Evolutionary conservation across 371 early-diverging fungal species (phyloP).

Genomic region (Globomyces sp.): DNA sequence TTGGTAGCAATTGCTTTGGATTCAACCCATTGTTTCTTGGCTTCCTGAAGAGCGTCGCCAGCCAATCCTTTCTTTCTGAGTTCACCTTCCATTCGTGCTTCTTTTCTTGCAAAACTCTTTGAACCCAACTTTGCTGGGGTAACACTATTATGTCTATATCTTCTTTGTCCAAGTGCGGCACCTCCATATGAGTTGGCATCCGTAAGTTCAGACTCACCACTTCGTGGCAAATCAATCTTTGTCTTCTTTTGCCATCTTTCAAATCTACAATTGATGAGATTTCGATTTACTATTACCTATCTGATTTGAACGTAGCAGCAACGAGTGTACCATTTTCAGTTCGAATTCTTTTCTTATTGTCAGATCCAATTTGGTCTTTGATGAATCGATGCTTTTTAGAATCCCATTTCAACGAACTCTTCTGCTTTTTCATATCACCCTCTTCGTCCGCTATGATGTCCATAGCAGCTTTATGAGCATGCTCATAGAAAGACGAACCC

Average conservation of each 20-base stretch:
- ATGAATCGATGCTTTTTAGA: conserved; percentile 90
- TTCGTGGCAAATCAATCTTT: conserved; percentile 70
- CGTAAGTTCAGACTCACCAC: conserved; percentile 81
- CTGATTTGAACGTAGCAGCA: conserved; percentile 86
- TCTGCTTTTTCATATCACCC: conserved; percentile 42
- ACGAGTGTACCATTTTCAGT: conserved; percentile 89
- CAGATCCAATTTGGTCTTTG: conserved; percentile 78
- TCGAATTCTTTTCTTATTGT: conserved; percentile 92
- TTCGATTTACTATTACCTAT: conserved; percentile 45
- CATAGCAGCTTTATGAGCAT: conserved; percentile 73
- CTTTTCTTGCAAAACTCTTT: conserved; percentile 52
- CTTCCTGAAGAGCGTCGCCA: conserved; percentile 29
- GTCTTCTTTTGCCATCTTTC: conserved; percentile 88
- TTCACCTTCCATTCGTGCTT: conserved; percentile 28
- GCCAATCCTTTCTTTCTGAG: conserved; percentile 19
- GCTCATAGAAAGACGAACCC: conserved; percentile 64
- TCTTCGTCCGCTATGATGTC: conserved; percentile 52
- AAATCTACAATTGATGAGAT: conserved; percentile 50
- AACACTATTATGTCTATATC: conserved; percentile 44
- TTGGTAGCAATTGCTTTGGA: neutral
- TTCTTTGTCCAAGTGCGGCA: conserved; percentile 17
- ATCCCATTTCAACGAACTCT: conserved; percentile 82
- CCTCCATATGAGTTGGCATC: conserved; percentile 26
- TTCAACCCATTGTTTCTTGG: conserved; percentile 22
- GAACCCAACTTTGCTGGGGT: conserved; percentile 49